phyloP scores from a whole-genome alignment of 495 filamentous ascomycete genomes.

The Aspergillus indologenus region DNA sequence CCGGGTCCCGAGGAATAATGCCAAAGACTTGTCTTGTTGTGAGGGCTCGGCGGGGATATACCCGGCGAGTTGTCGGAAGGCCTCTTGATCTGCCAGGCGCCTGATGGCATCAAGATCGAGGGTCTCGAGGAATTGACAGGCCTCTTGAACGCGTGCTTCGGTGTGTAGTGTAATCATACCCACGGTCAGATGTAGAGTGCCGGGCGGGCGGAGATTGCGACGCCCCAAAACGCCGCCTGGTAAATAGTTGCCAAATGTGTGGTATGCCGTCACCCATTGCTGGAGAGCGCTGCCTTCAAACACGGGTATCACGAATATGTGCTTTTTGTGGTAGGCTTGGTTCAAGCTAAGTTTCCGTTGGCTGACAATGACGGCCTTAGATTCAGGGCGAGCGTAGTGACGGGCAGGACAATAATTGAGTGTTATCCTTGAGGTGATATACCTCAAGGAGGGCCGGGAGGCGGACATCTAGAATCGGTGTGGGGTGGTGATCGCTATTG shows the following conservation, averaged over 20 bases:
- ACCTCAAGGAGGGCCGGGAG: neutral
- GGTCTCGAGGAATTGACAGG: constrained; percentile 50
- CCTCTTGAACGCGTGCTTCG: constrained; percentile 54
- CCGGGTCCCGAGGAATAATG: neutral
- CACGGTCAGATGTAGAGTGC: constrained; percentile 80
- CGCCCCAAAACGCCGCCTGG: constrained; percentile 44
- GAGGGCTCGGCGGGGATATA: neutral
- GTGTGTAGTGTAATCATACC: constrained; percentile 78
- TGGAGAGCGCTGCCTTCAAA: no score
- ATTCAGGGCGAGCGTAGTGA: no score
- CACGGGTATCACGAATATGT: no score
- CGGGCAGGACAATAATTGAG: no score
- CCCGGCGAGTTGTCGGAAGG: neutral
- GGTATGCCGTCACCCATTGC: no score
- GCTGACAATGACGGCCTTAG: no score
- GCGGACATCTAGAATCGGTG: neutral
- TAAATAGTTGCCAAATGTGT: no score
- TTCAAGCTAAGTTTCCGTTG: no score
- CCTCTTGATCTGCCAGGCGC: constrained; percentile 20
- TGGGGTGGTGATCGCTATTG: neutral
- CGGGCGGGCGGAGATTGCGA: constrained; percentile 70
- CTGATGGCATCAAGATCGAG: constrained; percentile 55
- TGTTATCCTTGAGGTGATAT: no score
- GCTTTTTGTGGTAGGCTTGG: no score
- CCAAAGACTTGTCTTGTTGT: neutral